These are phyloP conservation scores for Pochonia chlamydosporia DNA, from an alignment of 2,329 filamentous ascomycete genomes.

Conservation along the genomic window DNA sequence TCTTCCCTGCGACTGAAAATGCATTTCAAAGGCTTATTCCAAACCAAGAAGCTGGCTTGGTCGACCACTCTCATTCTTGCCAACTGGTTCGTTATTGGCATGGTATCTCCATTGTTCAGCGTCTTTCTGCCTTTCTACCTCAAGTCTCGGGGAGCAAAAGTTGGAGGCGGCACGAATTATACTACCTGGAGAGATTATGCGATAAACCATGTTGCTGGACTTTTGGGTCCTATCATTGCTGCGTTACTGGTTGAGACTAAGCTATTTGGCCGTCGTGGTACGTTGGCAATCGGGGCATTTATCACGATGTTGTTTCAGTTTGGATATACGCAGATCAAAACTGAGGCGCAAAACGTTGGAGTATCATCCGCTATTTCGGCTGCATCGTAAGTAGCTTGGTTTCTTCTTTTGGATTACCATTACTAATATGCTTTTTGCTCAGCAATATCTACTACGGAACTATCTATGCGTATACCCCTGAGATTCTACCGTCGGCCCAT, in stretches of 20 bases:
- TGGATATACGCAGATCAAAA: constrained; percentile 11
- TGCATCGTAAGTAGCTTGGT: constrained; percentile 6
- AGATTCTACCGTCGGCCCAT: constrained; percentile 10
- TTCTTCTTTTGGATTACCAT: neutral
- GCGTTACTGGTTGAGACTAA: constrained; percentile 7
- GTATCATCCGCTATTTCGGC: constrained; percentile 10
- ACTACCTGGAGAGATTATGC: constrained; percentile 11
- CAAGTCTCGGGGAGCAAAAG: constrained; percentile 3
- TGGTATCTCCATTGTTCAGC: constrained; percentile 9
- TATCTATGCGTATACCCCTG: constrained; percentile 10
- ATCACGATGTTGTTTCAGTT: constrained; percentile 9
- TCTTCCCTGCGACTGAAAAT: constrained; percentile 7
- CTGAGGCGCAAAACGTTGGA: constrained; percentile 8
- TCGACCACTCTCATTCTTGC: constrained; percentile 7
- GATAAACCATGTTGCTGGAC: constrained; percentile 9
- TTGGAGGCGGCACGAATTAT: constrained; percentile 9
- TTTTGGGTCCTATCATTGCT: constrained; percentile 6
- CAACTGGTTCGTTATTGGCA: constrained; percentile 12
- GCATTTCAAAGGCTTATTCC: constrained; percentile 11
- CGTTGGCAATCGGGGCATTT: constrained; percentile 5
- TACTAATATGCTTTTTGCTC: neutral
- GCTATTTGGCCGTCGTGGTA: constrained; percentile 8
- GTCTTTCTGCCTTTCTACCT: constrained; percentile 9
- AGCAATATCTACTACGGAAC: constrained; percentile 10
- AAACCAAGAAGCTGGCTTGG: constrained; percentile 8